Evolutionary conservation across 768 basidiomycete genomes (phyloP).

Genomic region (Omphalotus guepiniiformis): DNA sequence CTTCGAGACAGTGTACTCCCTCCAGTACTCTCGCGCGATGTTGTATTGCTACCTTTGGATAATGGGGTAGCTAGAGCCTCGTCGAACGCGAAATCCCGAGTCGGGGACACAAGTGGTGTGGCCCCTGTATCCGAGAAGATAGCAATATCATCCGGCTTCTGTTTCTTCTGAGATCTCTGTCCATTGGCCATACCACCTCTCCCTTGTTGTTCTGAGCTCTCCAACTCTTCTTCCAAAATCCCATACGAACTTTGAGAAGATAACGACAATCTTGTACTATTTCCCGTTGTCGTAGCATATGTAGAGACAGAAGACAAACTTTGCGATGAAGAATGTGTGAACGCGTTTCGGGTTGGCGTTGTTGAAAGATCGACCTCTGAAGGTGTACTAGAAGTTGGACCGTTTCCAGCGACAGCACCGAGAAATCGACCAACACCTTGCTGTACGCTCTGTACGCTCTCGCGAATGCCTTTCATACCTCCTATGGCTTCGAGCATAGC

Average conservation of each 20-base stretch:
- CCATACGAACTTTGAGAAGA: constrained; percentile 6
- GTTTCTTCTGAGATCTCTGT: constrained; percentile 14
- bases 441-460: constrained; percentile 41
- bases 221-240: background rate
- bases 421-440: constrained; percentile 53
- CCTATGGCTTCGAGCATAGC: constrained; percentile 37
- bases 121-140: constrained; percentile 48
- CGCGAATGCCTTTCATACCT: constrained; percentile 44
- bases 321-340: constrained; percentile 3
- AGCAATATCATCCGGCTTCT: constrained; percentile 24
- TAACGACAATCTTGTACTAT: constrained; percentile 2
- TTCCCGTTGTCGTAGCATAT: background rate
- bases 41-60: background rate
- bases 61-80: background rate
- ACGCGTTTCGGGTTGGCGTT: background rate
- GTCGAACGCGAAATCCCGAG: constrained; percentile 33
- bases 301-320: constrained; percentile 6
- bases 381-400: background rate
- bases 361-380: background rate
- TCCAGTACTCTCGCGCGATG: background rate
- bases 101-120: constrained; percentile 46
- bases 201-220: constrained; percentile 11
- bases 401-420: constrained; percentile 31
- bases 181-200: constrained; percentile 24
- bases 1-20: background rate